Percentiles rank a stretch among this genome's conserved stretches.
Evolutionary conservation across 306 rosid species (phyloP).

Genomic region (Castanopsis chinensis): DNA sequence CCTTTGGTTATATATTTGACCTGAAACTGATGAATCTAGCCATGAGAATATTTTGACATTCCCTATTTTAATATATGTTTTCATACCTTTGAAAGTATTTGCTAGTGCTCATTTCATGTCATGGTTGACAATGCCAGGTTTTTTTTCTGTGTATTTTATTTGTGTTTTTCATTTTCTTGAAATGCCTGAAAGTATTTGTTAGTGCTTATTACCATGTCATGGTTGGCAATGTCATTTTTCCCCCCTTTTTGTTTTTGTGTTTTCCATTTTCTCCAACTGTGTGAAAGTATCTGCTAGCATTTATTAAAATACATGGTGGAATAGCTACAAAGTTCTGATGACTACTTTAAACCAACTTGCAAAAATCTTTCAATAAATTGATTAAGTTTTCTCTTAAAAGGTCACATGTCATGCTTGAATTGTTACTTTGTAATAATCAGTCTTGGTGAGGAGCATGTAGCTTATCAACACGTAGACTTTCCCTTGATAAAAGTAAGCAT

Average conservation of each 20-base stretch:
- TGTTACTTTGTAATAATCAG: conserved; percentile 42
- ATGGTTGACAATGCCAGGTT: neutral
- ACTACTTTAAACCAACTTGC: neutral
- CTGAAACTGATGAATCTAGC: neutral
- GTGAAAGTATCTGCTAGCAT: neutral
- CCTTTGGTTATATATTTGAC: neutral
- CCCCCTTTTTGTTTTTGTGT: neutral
- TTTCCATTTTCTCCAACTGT: neutral
- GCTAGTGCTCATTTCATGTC: neutral
- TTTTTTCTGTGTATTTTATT: neutral
- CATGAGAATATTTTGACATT: neutral
- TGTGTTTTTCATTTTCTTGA: neutral
- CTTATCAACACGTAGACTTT: conserved; percentile 65
- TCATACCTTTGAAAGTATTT: neutral
- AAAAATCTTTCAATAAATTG: no score
- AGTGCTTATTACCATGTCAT: neutral
- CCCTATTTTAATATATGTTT: neutral
- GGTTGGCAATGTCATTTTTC: neutral
- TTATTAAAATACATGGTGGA: neutral
- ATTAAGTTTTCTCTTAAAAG: conserved; percentile 14
- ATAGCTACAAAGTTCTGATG: neutral
- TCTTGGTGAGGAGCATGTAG: conserved; percentile 83
- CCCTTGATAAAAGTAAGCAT: conserved; percentile 68
- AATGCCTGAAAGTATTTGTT: neutral
- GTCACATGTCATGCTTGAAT: conserved; percentile 12